Percentiles rank a stretch among this genome's conserved stretches.
Evolutionary conservation across 345 rosid genomes (phyloP).

Genomic region (Eucalyptus melliodora): DNA sequence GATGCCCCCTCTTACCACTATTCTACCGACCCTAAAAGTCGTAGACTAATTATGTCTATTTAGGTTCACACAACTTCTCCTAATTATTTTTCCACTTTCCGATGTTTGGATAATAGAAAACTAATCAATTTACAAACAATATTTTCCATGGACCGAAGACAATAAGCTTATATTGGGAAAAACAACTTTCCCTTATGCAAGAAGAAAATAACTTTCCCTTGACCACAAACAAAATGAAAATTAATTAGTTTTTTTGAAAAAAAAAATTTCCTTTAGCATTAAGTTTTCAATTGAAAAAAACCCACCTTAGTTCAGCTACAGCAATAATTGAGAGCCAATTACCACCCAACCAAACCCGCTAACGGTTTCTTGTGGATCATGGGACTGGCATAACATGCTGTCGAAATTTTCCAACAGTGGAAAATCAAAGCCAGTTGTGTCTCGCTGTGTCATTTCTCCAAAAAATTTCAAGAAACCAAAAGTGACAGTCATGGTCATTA

Average conservation of each 20-base stretch:
- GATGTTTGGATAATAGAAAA: too few relatives aligned
- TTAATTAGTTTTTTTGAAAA: too few relatives aligned
- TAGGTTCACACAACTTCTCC: background rate
- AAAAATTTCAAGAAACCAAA: background rate
- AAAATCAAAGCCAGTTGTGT: background rate
- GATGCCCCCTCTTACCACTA: too few relatives aligned
- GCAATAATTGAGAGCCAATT: background rate
- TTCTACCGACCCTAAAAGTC: accelerated
- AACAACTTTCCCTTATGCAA: too few relatives aligned
- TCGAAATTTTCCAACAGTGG: background rate
- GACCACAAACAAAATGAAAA: background rate
- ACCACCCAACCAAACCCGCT: background rate
- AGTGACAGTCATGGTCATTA: background rate
- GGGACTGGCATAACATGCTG: background rate
- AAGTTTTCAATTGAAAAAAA: too few relatives aligned
- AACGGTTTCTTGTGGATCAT: background rate
- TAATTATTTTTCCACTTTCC: too few relatives aligned
- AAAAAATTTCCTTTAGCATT: background rate
- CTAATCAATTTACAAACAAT: too few relatives aligned
- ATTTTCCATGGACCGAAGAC: background rate
- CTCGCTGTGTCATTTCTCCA: background rate
- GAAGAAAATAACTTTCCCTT: background rate
- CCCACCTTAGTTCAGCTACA: background rate
- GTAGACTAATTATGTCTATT: accelerated
- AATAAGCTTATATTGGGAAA: background rate